phyloP scores from a whole-genome alignment of 169 alveolate genomes.

The Plasmodium chabaudi region DNA sequence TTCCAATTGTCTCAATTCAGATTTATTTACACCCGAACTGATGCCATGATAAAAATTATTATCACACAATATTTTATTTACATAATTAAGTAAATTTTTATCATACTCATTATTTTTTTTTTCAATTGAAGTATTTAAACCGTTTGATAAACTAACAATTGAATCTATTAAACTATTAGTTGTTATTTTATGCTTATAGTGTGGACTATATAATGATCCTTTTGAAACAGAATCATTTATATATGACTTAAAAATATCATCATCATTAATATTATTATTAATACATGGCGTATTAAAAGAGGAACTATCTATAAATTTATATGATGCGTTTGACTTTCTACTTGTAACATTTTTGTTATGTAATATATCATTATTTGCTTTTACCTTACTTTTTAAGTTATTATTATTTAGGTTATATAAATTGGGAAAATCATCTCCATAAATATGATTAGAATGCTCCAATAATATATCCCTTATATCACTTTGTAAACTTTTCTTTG shows the following conservation, averaged over 20 bases:
- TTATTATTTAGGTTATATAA: constrained; percentile 22
- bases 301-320: neutral
- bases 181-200: constrained; percentile 15
- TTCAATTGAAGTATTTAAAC: constrained; percentile 25
- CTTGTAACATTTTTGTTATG: constrained; percentile 14
- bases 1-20: constrained; percentile 33
- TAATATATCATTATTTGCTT: constrained; percentile 9
- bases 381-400: constrained; percentile 10
- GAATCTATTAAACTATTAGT: constrained; percentile 74
- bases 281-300: constrained; percentile 9
- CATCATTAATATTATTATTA: constrained; percentile 2
- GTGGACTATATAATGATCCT: neutral
- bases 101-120: constrained; percentile 39
- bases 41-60: constrained; percentile 17
- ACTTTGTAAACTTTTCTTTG: constrained; percentile 15
- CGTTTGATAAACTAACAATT: constrained; percentile 63
- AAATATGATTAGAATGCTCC: constrained; percentile 29
- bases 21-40: constrained; percentile 34
- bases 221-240: constrained; percentile 13
- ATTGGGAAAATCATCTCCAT: constrained; percentile 5
- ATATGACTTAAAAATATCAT: constrained; percentile 14
- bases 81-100: constrained; percentile 42
- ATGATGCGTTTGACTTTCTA: constrained; percentile 3
- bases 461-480: constrained; percentile 8
- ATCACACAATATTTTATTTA: constrained; percentile 23